Percentiles rank a stretch among this genome's conserved stretches.
Conservation (phyloP, 192 early-diverging fungal species). For the Coemansia sp. region DNA sequence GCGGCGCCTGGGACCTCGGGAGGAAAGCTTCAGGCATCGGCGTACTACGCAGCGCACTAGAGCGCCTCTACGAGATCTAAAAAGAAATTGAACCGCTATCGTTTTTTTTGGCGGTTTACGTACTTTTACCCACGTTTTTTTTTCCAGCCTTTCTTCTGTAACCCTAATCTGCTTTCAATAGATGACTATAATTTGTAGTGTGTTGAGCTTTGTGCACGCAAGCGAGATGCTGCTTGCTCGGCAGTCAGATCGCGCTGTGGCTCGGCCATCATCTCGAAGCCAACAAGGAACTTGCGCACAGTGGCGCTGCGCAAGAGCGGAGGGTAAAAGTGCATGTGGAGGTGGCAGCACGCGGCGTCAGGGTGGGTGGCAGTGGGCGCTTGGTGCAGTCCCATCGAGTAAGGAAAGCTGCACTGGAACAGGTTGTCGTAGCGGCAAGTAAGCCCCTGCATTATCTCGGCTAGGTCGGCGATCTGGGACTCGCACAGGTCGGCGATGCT, state of each 20-base stretch:
- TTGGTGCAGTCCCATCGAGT: conserved; percentile 95
- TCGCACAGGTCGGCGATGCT: conserved; percentile 55
- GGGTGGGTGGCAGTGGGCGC: conserved; percentile 64
- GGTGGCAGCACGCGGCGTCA: conserved; percentile 59
- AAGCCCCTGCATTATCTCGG: conserved; percentile 70
- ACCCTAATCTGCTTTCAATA: not conserved
- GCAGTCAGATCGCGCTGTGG: conserved; percentile 93
- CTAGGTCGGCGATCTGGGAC: conserved; percentile 63
- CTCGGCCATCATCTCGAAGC: conserved; percentile 92
- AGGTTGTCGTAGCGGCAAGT: conserved; percentile 92
- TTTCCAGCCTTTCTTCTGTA: conserved; percentile 2
- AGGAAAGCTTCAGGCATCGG: conserved; percentile 21
- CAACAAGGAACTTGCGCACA: conserved; percentile 94
- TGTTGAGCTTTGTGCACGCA: conserved; percentile 57
- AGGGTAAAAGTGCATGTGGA: conserved; percentile 97
- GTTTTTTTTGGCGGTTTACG: not conserved
- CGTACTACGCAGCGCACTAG: conserved; percentile 20
- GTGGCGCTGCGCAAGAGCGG: conserved; percentile 86
- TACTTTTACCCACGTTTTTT: not conserved
- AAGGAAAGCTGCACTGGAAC: conserved; percentile 89
- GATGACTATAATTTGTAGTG: conserved; percentile 16
- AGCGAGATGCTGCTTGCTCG: conserved; percentile 80
- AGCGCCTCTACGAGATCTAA: not conserved
- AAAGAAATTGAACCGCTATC: not conserved
- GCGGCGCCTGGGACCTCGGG: conserved; percentile 8